Percentiles rank a stretch among this genome's conserved stretches.
These are phyloP conservation scores for Suillus americanus DNA, from an alignment of 768 basidiomycete genomes.

Conservation along the genomic window DNA sequence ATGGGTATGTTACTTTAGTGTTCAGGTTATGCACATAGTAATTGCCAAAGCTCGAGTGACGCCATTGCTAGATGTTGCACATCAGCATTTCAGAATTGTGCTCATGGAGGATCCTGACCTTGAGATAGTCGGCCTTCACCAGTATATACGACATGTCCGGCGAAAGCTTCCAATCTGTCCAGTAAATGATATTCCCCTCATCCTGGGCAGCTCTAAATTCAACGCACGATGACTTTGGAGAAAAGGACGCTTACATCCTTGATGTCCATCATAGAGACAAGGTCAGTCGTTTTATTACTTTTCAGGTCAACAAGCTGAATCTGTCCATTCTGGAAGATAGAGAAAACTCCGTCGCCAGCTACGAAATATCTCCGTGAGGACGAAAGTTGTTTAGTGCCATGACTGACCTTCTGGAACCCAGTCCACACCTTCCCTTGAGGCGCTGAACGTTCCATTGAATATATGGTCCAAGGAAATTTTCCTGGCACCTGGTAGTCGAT, in stretches of 20 bases:
- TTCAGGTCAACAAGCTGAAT: slow-evolving; percentile 84
- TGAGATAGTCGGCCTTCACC: slow-evolving; percentile 69
- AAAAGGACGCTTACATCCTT: slow-evolving; percentile 51
- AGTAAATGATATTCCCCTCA: slow-evolving; percentile 47
- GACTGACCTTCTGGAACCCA: slow-evolving; percentile 92
- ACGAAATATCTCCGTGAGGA: slow-evolving; percentile 12
- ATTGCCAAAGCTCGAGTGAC: slow-evolving; percentile 86
- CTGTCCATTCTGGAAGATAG: slow-evolving; percentile 53
- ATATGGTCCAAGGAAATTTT: slow-evolving; percentile 87
- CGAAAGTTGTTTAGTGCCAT: background rate
- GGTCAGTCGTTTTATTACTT: slow-evolving; percentile 60
- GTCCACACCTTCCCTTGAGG: slow-evolving; percentile 47
- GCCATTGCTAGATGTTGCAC: slow-evolving; percentile 75
- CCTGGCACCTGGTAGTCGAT: slow-evolving; percentile 51
- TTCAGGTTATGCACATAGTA: slow-evolving; percentile 88
- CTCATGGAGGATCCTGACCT: slow-evolving; percentile 44
- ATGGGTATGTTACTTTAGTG: slow-evolving; percentile 64
- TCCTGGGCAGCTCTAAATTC: slow-evolving; percentile 40
- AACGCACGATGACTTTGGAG: background rate
- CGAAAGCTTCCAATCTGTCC: slow-evolving; percentile 77
- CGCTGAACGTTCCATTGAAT: slow-evolving; percentile 86
- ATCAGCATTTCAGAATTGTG: slow-evolving; percentile 10
- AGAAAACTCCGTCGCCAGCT: slow-evolving; percentile 97
- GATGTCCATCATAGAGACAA: slow-evolving; percentile 60
- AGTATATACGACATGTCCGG: slow-evolving; percentile 90